Evolutionary conservation across 352 stramenopile genomes (phyloP), one percentile per base, ranked within the genome.

Genomic region (Ophiocytium majus): DNA sequence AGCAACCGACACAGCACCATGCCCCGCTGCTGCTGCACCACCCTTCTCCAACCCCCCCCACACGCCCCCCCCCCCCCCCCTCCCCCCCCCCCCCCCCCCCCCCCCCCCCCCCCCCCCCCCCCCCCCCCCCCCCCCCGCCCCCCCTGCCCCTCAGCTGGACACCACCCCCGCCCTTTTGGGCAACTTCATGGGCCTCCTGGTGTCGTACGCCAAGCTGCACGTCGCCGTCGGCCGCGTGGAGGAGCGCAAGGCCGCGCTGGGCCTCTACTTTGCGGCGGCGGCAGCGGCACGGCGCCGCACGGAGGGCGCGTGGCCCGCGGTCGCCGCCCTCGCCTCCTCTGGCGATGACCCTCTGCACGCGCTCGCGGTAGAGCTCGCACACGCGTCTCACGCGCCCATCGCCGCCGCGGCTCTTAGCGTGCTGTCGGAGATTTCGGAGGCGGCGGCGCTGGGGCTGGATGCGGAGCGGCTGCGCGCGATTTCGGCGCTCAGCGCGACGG

Each of bases 151-250:
- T 14, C 36, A 81, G 75, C 10, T 81, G 31, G 75, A 81, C 36
- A 5, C 49, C 1, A 81, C 19, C 75, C 75, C 75, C 50, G 32
- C 50, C n/a, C 75, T 81, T 9, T 31, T 81, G 75, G 31, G 34
- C 75, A 81, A 81, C 36, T 81, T 81, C 75, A 81, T 81, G 75
- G 75, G 75, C n/a, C 75, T 81, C n/a, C 75, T 81, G 75, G 17
- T 17, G 31, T 28, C 75, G 10, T 81, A 49, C 36, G 32, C 75
- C 31, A 81, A 81, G 36, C 36, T 81, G 10, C 75, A 81, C 36
- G 50, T 81, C 36, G 32, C 17, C 23, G 9, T 81, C n/a, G 35
- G 10, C 5, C 75, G 75, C 75, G 28, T 81, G 9, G 75, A 81
- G 5, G 75, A 81, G 32, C 75, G 75, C 31, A 81, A 81, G 50